phyloP scores from a whole-genome alignment of 1,139 yeast genomes.

The Yamadazyma triangularis region DNA sequence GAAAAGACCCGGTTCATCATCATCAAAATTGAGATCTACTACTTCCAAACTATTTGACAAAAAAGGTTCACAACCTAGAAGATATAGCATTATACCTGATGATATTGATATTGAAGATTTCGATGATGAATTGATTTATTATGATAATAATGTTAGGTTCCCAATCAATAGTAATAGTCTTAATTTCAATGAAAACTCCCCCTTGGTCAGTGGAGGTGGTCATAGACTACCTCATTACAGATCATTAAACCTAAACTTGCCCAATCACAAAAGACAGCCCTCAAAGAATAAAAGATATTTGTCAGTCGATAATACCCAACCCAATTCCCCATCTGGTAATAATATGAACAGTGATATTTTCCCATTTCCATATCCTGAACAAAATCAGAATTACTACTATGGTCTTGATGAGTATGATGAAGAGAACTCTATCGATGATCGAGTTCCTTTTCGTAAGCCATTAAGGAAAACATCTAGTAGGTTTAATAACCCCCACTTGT shows the following conservation, averaged over 20 bases:
- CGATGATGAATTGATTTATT: slow-evolving; percentile 51
- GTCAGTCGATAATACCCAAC: slow-evolving; percentile 18
- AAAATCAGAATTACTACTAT: slow-evolving; percentile 22
- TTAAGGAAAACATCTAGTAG: slow-evolving; percentile 10
- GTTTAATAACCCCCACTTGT: slow-evolving; percentile 10
- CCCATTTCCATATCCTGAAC: slow-evolving; percentile 55
- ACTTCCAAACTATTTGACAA: slow-evolving; percentile 69
- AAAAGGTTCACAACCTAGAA: slow-evolving; percentile 65
- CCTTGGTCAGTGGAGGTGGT: slow-evolving; percentile 27
- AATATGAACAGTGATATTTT: slow-evolving; percentile 24
- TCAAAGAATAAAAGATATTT: slow-evolving; percentile 32
- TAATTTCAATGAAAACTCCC: slow-evolving; percentile 27
- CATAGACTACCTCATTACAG: slow-evolving; percentile 41
- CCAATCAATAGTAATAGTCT: slow-evolving; percentile 24
- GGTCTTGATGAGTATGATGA: slow-evolving; percentile 43
- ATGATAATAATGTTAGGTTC: slow-evolving; percentile 39
- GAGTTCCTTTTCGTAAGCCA: slow-evolving; percentile 17
- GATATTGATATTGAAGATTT: slow-evolving; percentile 65
- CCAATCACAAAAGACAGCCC: slow-evolving; percentile 7
- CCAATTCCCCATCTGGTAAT: slow-evolving; percentile 5
- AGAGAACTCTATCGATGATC: slow-evolving; percentile 17
- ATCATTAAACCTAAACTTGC: slow-evolving; percentile 34
- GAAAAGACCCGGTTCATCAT: slow-evolving; percentile 26
- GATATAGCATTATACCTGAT: slow-evolving; percentile 70
- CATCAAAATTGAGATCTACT: slow-evolving; percentile 54